These are phyloP conservation scores for Cocos nucifera DNA, from an alignment of 176 grass and related monocot species.

Conservation along the genomic window DNA sequence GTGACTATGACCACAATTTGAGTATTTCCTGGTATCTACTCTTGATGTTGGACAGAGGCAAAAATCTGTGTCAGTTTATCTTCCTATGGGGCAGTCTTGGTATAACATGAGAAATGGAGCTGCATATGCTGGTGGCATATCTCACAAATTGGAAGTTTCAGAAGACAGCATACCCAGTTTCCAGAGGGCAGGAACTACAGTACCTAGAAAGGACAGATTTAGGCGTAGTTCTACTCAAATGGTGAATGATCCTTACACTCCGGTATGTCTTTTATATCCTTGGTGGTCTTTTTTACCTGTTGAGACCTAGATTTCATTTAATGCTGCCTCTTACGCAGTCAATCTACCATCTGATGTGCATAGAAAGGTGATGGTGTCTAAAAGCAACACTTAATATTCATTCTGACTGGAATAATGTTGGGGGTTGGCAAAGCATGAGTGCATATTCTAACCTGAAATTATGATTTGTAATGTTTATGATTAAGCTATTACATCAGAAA, in stretches of 20 bases:
- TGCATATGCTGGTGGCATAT: constrained; percentile 39
- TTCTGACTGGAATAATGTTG: too few relatives aligned
- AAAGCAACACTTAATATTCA: too few relatives aligned
- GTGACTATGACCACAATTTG: too few relatives aligned
- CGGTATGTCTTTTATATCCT: constrained; percentile 35
- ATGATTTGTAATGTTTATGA: too few relatives aligned
- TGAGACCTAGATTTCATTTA: too few relatives aligned
- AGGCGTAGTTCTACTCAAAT: constrained; percentile 93
- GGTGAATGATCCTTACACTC: constrained; percentile 94
- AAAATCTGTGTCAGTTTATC: constrained; percentile 67
- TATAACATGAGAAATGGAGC: constrained; percentile 70
- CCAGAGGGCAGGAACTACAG: constrained; percentile 67
- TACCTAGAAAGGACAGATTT: constrained; percentile 93
- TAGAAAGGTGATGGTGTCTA: too few relatives aligned
- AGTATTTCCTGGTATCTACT: neutral
- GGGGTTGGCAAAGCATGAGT: too few relatives aligned
- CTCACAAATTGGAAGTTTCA: constrained; percentile 66
- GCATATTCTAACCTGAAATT: too few relatives aligned
- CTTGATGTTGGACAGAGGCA: constrained; percentile 36
- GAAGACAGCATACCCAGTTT: constrained; percentile 92
- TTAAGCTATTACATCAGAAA: too few relatives aligned
- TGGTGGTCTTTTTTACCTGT: too few relatives aligned
- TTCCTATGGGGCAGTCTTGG: constrained; percentile 64
- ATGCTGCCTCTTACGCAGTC: too few relatives aligned
- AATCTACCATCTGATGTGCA: too few relatives aligned